Base-by-base conservation (phyloP, 257 asterid species). In the Buddleja alternifolia region DNA sequence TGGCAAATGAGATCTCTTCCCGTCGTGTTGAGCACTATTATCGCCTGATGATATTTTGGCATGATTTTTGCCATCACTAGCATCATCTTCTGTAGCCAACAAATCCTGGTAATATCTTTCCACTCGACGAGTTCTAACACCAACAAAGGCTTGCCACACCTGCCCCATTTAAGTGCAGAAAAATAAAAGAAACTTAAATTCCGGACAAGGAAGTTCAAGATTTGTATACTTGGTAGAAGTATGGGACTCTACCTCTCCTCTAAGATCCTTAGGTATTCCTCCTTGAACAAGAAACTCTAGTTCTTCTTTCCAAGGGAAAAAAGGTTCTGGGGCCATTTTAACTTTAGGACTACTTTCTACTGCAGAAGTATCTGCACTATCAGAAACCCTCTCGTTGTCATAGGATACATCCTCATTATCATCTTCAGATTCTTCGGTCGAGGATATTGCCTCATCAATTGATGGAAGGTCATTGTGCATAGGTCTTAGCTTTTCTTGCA, bases 71-170 rank as follows among this genome's bases (percentile, higher is more conserved):
- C 60, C 75, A 66, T 79, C 79, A 58, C 57, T 70, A 67, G 68
- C 68, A 71, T 80, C 92, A 73, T 52, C 61, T 59, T 80, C 97
- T 14, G 57, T 50, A 61, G 75, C 81, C 81, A 86, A 83, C 88
- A 93, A 82, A 73, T 80, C 82, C 73, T 85, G 89, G 82, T 93
- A 93, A 82, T 90, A 93, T 66, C 73, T 82, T 75, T 82, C 90
- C 75, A 86, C 78, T 63, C 95, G 85, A 17, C 96, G 97, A 52
- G 95, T 80, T 69, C 79, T 85, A 21, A 84, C 98, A 71, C 98
- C 96, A 78, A 88, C 93, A 69, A 90, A 88, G 67, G 95, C 90
- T 81, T 93, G 98, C 98, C 98, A 93, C 25, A 90, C 96, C 98
- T 93, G 92, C 69, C 80, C 71, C 73, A 85, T 63, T n/a, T 45